phyloP scores from a whole-genome alignment of 2,329 filamentous ascomycete species.

The Hypoxylon sp. region DNA sequence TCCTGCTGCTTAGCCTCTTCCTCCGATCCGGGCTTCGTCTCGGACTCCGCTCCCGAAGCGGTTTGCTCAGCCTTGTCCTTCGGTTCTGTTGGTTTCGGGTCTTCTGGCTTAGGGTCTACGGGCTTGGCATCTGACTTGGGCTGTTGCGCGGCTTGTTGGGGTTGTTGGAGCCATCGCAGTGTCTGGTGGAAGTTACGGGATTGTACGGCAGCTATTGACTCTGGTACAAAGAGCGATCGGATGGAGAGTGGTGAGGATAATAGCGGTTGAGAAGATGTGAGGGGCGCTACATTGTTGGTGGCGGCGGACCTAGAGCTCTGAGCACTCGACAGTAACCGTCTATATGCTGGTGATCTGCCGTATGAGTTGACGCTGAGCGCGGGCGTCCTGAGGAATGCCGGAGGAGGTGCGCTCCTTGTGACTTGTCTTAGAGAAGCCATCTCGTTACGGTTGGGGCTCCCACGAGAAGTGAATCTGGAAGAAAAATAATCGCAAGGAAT shows the following conservation, averaged over 20 bases:
- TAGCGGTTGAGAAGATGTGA: conserved; percentile 40
- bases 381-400: conserved; percentile 53
- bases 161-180: conserved; percentile 43
- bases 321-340: conserved; percentile 53
- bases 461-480: conserved; percentile 40
- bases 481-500: conserved; percentile 34
- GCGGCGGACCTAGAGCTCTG: conserved; percentile 40
- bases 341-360: conserved; percentile 57
- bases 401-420: conserved; percentile 54
- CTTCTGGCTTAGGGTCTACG: conserved; percentile 45
- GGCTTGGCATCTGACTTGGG: conserved; percentile 47
- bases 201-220: conserved; percentile 50
- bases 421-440: conserved; percentile 57
- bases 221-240: conserved; percentile 56
- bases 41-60: conserved; percentile 46
- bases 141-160: conserved; percentile 41
- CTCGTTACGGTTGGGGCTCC: conserved; percentile 29
- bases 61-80: conserved; percentile 52
- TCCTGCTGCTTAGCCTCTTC: conserved; percentile 57
- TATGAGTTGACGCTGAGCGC: conserved; percentile 49
- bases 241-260: conserved; percentile 49
- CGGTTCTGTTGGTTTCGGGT: conserved; percentile 37
- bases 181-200: conserved; percentile 52
- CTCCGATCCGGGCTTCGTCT: conserved; percentile 51
- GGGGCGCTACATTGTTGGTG: conserved; percentile 42